Base-by-base conservation (phyloP, 2,329 filamentous ascomycete genomes). In the Neonectria punicea region DNA sequence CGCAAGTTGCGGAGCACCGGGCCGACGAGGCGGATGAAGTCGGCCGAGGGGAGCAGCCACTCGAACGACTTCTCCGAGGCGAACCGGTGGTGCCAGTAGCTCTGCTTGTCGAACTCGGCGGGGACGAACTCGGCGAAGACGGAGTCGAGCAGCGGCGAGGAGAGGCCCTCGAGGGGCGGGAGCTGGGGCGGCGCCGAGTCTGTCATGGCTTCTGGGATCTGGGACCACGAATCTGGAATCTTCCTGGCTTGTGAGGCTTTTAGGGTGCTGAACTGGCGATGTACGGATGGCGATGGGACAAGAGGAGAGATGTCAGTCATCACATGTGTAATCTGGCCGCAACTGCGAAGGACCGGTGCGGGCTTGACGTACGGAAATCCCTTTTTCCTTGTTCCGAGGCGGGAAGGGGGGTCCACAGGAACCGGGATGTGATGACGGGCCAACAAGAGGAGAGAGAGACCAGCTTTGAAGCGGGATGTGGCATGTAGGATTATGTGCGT, bases 81-180 rank as follows among this genome's bases (percentile, higher is more conserved):
- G 76, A 86, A 86, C 28, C 84, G 81, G 6, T 79, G 64, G 58
- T 78, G 81, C 84, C 84, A 86, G 71, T 86, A 86, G 65, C 78
- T 80, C 68, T 83, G 81, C 44, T 85, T 81, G 39, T 85, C 83
- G 61, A 83, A 86, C 58, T 84, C 80, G 58, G 76, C 63, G 22
- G 71, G 68, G 74, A 77, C 76, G 53, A 63, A 62, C 39, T 65
- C 61, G 56, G 49, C 41, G 36, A 68, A 61, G 28, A 63, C 60
- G 25, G 56, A 50, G 39, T 56, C 58, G 30, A 69, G 56, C 54
- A 68, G 54, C n/a, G 67, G 70, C 10, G 68, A 65, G 11, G 61
- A 61, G 18, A 62, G 58, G 22, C 58, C 53, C 36, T 63, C 43
- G 20, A 74, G 60, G 22, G 70, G 70, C 20, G 72, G 72, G 43